A percentile compares a stretch with the other conserved stretches of the same genome.
Conservation (phyloP, 495 filamentous ascomycete genomes). For the Massariosphaeria phaeospora region DNA sequence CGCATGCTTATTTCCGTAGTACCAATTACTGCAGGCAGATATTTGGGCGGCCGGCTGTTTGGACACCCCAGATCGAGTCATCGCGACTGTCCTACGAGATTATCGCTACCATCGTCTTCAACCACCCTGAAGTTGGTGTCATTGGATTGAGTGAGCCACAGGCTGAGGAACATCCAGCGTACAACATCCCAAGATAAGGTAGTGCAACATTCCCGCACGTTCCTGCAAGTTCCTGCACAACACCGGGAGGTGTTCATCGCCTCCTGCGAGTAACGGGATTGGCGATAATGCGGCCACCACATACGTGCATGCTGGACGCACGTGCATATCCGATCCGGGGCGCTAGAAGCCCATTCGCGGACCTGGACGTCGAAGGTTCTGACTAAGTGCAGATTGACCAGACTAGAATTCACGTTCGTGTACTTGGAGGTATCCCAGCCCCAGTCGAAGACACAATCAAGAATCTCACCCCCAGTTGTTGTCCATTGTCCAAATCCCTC, state of each 20-base stretch:
- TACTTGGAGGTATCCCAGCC: slow-evolving; percentile 52
- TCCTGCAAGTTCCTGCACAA: background rate
- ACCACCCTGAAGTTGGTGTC: slow-evolving; percentile 56
- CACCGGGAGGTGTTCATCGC: background rate
- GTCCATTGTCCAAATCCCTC: background rate
- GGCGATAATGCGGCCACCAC: too few species aligned
- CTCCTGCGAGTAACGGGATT: too few species aligned
- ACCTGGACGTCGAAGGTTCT: too few species aligned
- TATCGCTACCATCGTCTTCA: slow-evolving; percentile 58
- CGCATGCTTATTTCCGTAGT: slow-evolving; percentile 36
- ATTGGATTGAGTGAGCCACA: slow-evolving; percentile 56
- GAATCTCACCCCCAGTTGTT: slow-evolving; percentile 45
- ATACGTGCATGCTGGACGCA: too few species aligned
- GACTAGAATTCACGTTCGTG: slow-evolving; percentile 55
- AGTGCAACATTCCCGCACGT: background rate
- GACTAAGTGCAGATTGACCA: slow-evolving; percentile 43
- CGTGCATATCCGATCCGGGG: too few species aligned
- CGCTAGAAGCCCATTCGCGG: too few species aligned
- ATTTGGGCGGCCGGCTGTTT: slow-evolving; percentile 56
- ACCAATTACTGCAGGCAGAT: slow-evolving; percentile 57
- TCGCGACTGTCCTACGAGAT: slow-evolving; percentile 53
- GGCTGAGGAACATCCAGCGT: slow-evolving; percentile 52
- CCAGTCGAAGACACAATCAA: slow-evolving; percentile 52
- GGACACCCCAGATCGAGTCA: slow-evolving; percentile 46
- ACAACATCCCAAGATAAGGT: slow-evolving; percentile 49